Conservation (phyloP, 1,284 basidiomycete species). For the Pholiota adiposa region DNA sequence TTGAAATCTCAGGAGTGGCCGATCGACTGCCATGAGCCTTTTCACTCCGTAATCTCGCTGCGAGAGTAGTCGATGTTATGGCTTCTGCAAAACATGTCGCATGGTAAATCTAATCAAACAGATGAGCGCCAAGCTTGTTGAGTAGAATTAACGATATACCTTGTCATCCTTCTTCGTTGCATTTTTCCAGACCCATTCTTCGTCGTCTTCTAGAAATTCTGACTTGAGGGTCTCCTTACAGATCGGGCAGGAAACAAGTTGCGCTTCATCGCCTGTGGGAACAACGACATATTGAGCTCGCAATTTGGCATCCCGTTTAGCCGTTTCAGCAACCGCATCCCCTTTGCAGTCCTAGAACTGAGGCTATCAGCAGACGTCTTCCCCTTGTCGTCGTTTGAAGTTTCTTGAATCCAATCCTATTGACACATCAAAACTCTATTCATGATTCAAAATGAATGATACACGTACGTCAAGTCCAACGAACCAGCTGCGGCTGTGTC, state of each 20-base stretch:
- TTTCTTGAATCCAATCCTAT: conserved; percentile 87
- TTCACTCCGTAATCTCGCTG: conserved; percentile 66
- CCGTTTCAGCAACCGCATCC: conserved; percentile 66
- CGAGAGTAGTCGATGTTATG: conserved; percentile 60
- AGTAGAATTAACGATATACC: conserved; percentile 50
- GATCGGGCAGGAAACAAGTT: conserved; percentile 86
- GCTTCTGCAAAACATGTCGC: conserved; percentile 92
- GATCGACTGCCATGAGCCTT: conserved; percentile 65
- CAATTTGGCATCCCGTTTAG: conserved; percentile 75
- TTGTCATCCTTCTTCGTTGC: conserved; percentile 83
- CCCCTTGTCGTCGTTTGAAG: conserved; percentile 60
- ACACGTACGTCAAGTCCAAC: conserved; percentile 80
- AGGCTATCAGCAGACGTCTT: conserved; percentile 61
- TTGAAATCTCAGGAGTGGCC: conserved; percentile 64
- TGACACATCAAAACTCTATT: conserved; percentile 11
- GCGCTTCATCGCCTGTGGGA: conserved; percentile 84
- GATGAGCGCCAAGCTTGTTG: not conserved
- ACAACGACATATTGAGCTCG: conserved; percentile 85
- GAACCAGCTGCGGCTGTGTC: conserved; percentile 93
- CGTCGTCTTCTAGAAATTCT: conserved; percentile 95
- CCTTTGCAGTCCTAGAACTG: conserved; percentile 55
- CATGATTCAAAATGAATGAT: conserved; percentile 2
- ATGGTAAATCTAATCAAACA: conserved; percentile 74
- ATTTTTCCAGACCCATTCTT: conserved; percentile 99
- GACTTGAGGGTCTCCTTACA: conserved; percentile 95